Conservation (phyloP, 768 basidiomycete species). For the Hygrocybe coccinea region DNA sequence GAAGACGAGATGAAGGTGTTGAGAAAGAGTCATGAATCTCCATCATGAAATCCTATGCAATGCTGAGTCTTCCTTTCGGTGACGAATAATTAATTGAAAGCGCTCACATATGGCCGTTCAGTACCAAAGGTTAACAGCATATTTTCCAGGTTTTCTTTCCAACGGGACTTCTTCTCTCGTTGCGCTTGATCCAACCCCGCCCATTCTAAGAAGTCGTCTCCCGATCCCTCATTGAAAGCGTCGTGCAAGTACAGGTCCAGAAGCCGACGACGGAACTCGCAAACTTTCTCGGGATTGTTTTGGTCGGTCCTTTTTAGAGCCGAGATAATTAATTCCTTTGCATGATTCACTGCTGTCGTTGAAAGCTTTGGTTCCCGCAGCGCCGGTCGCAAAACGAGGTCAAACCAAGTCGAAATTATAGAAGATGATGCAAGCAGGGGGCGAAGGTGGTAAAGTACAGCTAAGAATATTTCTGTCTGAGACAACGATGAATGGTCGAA, state of each 20-base stretch:
- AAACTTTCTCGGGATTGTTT: conserved; percentile 41
- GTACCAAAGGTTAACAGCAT: conserved; percentile 62
- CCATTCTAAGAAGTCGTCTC: conserved; percentile 71
- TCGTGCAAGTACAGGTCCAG: conserved; percentile 76
- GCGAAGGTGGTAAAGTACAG: conserved; percentile 57
- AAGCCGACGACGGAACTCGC: conserved; percentile 62
- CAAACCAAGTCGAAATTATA: conserved; percentile 77
- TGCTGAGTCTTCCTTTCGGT: conserved; percentile 4
- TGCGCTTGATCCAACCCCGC: conserved; percentile 60
- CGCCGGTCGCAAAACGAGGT: conserved; percentile 71
- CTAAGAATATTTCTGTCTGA: conserved; percentile 64
- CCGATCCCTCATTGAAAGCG: conserved; percentile 69
- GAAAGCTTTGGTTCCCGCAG: conserved; percentile 69
- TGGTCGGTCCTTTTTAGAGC: conserved; percentile 54
- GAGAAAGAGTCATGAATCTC: conserved; percentile 62
- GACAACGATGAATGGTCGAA: conserved; percentile 58
- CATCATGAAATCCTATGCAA: conserved; percentile 60
- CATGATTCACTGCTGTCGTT: conserved; percentile 52
- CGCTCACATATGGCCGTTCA: conserved; percentile 60
- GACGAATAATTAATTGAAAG: conserved; percentile 2
- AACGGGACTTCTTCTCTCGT: conserved; percentile 53
- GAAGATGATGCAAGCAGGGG: conserved; percentile 60
- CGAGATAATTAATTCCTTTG: conserved; percentile 65
- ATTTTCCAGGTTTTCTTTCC: conserved; percentile 79
- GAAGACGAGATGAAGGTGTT: conserved; percentile 57